Evolutionary conservation across 2,329 filamentous ascomycete genomes (phyloP), one percentile per base, ranked within the genome.

Genomic region (Venturia effusa): DNA sequence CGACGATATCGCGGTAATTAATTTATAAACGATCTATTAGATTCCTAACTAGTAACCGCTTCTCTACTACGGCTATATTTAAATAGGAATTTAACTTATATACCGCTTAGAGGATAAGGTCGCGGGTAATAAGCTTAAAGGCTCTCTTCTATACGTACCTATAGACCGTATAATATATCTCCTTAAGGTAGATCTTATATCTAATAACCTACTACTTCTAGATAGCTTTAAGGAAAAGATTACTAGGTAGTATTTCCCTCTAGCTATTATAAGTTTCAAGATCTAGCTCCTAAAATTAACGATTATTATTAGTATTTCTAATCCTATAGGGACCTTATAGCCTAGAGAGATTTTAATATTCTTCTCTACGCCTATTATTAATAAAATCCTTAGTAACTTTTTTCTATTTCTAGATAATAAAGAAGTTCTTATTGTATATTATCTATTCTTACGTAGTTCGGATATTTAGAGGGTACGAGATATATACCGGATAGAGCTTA

Each of bases 311-410:
- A 90, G 91, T 75, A 80, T 89, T 0, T 81, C 87, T 0, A 89
- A 93, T 71, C 89, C 89, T 30, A 74, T 74, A 0, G 81, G 80
- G 0, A 75, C 83, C 0, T 71, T 93, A 0, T 74, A 82, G 61
- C 85, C 88, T 48, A 83, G 83, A 0, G 85, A 92, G 67, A 79
- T 92, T 0, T 86, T 89, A 43, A 69, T 92, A 0, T 80, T 82
- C 0, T 91, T 92, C 67, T 88, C 87, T 0, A 73, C 71, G 2
- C 73, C 81, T n/a, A 88, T 90, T 66, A 30, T 41, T 22, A 61
- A 64, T 37, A 30, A 54, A n/a, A 24, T n/a, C n/a, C 27, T 40
- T 37, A 13, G 37, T 8, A 55, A 59, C 32, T 13, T 11, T 4
- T 59, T 59, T 19, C 17, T 17, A 24, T 62, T 24, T 17, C 37